Conservation (phyloP, 1,284 basidiomycete species). For the Leccinum pachyderme region DNA sequence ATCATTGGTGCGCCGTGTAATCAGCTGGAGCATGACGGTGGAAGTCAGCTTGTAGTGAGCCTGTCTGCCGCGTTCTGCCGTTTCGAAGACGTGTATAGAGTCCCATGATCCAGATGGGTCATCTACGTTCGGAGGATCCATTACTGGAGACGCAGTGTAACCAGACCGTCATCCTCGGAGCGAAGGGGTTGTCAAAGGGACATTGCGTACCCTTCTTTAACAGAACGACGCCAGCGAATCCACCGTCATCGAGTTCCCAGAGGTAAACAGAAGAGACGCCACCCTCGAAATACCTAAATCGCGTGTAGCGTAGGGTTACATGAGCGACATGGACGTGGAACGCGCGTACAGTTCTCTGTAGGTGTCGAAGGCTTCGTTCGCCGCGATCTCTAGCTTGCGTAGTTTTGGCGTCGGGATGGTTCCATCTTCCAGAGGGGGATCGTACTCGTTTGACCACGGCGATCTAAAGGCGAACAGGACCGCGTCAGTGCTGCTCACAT, state of each 20-base stretch:
- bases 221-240: slow-evolving; percentile 95
- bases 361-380: slow-evolving; percentile 96
- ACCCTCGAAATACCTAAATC: slow-evolving; percentile 87
- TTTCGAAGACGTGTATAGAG: slow-evolving; percentile 98
- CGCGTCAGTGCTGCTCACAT: slow-evolving; percentile 1
- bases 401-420: slow-evolving; percentile 83
- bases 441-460: slow-evolving; percentile 96
- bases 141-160: slow-evolving; percentile 41
- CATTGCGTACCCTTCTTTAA: slow-evolving; percentile 76
- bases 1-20: slow-evolving; percentile 54
- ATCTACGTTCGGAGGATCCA: slow-evolving; percentile 50
- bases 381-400: slow-evolving; percentile 87
- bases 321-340: slow-evolving; percentile 5
- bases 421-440: slow-evolving; percentile 84
- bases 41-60: slow-evolving; percentile 98
- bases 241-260: slow-evolving; percentile 96
- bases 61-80: slow-evolving; percentile 82
- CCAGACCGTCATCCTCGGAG: background rate
- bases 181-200: slow-evolving; percentile 2
- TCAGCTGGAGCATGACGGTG: slow-evolving; percentile 95
- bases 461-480: slow-evolving; percentile 53
- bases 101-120: slow-evolving; percentile 91
- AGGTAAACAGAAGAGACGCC: slow-evolving; percentile 97
- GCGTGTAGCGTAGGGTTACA: background rate
- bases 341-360: slow-evolving; percentile 90